phyloP scores from a whole-genome alignment of 2,329 filamentous ascomycete genomes.

The Parastagonospora nodorum region DNA sequence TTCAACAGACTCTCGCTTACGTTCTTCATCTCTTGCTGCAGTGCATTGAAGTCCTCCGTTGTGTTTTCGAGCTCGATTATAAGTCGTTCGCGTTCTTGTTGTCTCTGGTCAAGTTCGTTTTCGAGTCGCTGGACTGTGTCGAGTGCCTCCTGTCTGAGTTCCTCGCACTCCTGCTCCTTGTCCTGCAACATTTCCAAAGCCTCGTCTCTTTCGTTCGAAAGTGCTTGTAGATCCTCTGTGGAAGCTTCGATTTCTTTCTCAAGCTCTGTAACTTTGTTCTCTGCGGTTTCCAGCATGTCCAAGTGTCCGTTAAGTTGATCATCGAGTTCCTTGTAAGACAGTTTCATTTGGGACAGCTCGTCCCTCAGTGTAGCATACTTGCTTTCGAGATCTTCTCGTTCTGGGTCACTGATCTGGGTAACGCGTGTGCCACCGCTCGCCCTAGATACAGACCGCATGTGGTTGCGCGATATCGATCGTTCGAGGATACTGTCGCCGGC shows the following conservation, averaged over 20 bases:
- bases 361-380: conserved; percentile 84
- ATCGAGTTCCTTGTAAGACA: conserved; percentile 88
- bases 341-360: conserved; percentile 80
- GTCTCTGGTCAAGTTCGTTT: conserved; percentile 72
- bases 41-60: conserved; percentile 84
- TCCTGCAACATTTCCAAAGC: conserved; percentile 74
- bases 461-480: conserved; percentile 85
- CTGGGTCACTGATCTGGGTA: conserved; percentile 69
- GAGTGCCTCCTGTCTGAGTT: conserved; percentile 62
- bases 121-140: conserved; percentile 63
- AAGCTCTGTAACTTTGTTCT: conserved; percentile 65
- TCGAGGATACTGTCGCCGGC: conserved; percentile 90
- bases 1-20: conserved; percentile 85
- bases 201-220: conserved; percentile 87
- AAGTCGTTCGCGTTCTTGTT: conserved; percentile 71
- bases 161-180: conserved; percentile 59
- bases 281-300: conserved; percentile 73
- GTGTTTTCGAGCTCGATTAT: conserved; percentile 74
- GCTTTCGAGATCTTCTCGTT: conserved; percentile 79
- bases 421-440: conserved; percentile 63
- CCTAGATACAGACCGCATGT: conserved; percentile 75
- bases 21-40: conserved; percentile 91
- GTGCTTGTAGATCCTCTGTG: conserved; percentile 76
- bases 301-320: conserved; percentile 79
- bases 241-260: conserved; percentile 82